Conservation (phyloP, 2,329 filamentous ascomycete species). For the Diaporthe vaccinii region DNA sequence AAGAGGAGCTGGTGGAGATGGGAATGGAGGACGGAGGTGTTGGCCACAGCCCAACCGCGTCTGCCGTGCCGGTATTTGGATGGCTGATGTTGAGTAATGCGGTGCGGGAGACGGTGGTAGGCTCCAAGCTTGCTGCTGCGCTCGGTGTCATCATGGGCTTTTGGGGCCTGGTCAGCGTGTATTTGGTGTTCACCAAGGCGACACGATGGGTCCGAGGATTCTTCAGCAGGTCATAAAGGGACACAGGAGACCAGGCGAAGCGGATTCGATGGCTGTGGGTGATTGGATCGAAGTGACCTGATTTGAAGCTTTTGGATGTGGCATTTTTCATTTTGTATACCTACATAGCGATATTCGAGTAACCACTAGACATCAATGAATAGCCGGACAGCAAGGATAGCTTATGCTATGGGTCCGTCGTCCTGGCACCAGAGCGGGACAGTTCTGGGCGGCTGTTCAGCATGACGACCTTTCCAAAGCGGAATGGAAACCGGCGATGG, state of each 20-base stretch:
- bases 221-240: slow-evolving; percentile 12
- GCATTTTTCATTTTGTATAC: neutral
- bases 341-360: neutral
- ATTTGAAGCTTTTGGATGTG: neutral
- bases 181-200: slow-evolving; percentile 63
- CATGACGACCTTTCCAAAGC: neutral
- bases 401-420: neutral
- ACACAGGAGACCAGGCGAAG: neutral
- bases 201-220: slow-evolving; percentile 51
- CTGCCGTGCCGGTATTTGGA: slow-evolving; percentile 54
- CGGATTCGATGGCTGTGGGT: neutral
- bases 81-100: slow-evolving; percentile 60
- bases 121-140: slow-evolving; percentile 60
- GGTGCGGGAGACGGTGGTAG: slow-evolving; percentile 56
- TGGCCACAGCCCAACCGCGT: neutral
- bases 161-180: slow-evolving; percentile 63
- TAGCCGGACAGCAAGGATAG: neutral
- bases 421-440: neutral
- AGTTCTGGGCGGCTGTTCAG: neutral
- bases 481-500: neutral
- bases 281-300: neutral
- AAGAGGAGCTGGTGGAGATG: slow-evolving; percentile 48
- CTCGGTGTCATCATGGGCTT: slow-evolving; percentile 62
- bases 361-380: neutral
- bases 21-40: slow-evolving; percentile 45